Evolutionary conservation across 768 basidiomycete genomes (phyloP).

Genomic region (Macrolepiota dolichaula): DNA sequence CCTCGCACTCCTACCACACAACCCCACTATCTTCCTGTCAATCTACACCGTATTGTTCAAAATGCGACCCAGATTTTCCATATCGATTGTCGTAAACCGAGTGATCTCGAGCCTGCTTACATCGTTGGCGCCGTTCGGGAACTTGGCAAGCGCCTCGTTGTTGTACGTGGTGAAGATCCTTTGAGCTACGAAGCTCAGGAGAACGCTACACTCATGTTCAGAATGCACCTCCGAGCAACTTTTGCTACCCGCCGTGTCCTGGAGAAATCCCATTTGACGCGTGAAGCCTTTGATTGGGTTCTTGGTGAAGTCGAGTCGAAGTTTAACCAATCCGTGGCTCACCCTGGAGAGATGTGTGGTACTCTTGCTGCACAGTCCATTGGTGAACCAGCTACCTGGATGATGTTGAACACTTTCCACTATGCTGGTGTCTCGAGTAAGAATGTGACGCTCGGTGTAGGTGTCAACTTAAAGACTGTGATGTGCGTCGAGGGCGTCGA

Average conservation of each 20-base stretch:
- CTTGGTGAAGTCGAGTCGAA: slow-evolving; percentile 93
- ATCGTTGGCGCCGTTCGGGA: slow-evolving; percentile 78
- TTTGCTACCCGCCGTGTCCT: slow-evolving; percentile 86
- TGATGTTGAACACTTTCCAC: slow-evolving; percentile 99
- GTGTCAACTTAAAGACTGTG: slow-evolving; percentile 92
- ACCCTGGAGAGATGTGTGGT: slow-evolving; percentile 99
- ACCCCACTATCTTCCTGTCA: slow-evolving; percentile 91
- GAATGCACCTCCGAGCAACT: slow-evolving; percentile 88
- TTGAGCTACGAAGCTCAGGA: slow-evolving; percentile 76
- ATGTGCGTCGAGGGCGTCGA: slow-evolving; percentile 96
- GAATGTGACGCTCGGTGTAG: slow-evolving; percentile 99
- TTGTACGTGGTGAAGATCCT: slow-evolving; percentile 83
- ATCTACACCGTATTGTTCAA: slow-evolving; percentile 91
- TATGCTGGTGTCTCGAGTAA: slow-evolving; percentile 99
- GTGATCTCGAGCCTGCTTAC: slow-evolving; percentile 85
- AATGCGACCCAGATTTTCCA: slow-evolving; percentile 97
- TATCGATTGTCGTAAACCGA: slow-evolving; percentile 90
- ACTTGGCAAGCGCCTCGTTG: slow-evolving; percentile 71
- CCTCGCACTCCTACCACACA: slow-evolving; percentile 64
- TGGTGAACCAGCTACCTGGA: slow-evolving; percentile 98
- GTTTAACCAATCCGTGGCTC: slow-evolving; percentile 89
- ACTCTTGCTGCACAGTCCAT: slow-evolving; percentile 98
- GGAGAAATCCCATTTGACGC: slow-evolving; percentile 83
- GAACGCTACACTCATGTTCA: slow-evolving; percentile 90
- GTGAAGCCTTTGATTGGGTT: slow-evolving; percentile 98